phyloP scores from a whole-genome alignment of 192 early-diverging fungal species.

The Umbelopsis sp. region DNA sequence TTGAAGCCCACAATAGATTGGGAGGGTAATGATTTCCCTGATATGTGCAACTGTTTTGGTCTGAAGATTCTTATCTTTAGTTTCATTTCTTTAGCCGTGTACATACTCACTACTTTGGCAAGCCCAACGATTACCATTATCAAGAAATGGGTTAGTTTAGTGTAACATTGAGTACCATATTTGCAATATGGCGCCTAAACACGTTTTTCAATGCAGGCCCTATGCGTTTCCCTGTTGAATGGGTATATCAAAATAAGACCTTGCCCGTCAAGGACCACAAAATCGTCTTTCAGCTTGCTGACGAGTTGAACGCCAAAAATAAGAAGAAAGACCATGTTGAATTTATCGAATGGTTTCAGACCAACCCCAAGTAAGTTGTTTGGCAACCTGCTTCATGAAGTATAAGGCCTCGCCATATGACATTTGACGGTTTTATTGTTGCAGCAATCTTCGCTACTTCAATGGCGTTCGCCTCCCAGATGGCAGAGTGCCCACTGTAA shows the following conservation, averaged over 20 bases:
- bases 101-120: conserved; percentile 37
- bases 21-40: conserved; percentile 22
- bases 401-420: too few relatives aligned
- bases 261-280: conserved; percentile 33
- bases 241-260: conserved; percentile 7
- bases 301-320: conserved; percentile 27
- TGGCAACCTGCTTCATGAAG: too few relatives aligned
- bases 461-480: conserved; percentile 27
- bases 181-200: background rate
- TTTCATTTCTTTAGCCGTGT: conserved; percentile 17
- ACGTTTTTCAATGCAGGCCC: background rate
- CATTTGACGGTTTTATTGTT: background rate
- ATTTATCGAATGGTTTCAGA: conserved; percentile 21
- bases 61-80: background rate
- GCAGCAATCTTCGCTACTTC: conserved; percentile 22
- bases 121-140: conserved; percentile 13
- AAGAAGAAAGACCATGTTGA: conserved; percentile 17
- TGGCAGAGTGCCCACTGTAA: conserved; percentile 23
- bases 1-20: conserved; percentile 32
- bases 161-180: background rate
- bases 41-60: background rate
- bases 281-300: conserved; percentile 31
- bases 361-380: conserved; percentile 26
- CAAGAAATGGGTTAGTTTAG: conserved; percentile 28
- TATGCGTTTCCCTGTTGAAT: conserved; percentile 28